Percentiles rank a stretch among this genome's conserved stretches.
Conservation (phyloP, 805 yeast genomes). For the Candida broadrunensis region DNA sequence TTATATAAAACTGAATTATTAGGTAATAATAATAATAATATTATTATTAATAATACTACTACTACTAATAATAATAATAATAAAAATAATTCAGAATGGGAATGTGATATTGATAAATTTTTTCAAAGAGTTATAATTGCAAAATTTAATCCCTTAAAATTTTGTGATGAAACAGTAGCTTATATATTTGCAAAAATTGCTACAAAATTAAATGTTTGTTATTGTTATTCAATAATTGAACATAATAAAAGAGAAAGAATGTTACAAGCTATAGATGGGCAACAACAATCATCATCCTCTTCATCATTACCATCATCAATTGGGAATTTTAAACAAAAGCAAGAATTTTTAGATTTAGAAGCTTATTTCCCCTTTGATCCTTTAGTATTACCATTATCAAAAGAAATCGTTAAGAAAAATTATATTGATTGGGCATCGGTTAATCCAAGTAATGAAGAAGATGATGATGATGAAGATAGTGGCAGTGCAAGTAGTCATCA, state of each 20-base stretch:
- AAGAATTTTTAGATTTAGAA: conserved; percentile 84
- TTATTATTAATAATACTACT: neutral
- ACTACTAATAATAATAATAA: conserved; percentile 1
- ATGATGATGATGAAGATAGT: conserved; percentile 47
- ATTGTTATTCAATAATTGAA: conserved; percentile 90
- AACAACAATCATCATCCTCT: conserved; percentile 3
- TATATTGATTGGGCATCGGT: conserved; percentile 71
- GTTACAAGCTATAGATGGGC: conserved; percentile 31
- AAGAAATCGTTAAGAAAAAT: conserved; percentile 48
- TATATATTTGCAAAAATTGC: conserved; percentile 91
- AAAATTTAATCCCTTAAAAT: conserved; percentile 89
- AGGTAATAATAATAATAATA: neutral
- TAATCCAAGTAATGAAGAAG: conserved; percentile 54
- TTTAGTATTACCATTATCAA: conserved; percentile 62
- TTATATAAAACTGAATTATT: conserved; percentile 47
- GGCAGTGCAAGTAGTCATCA: conserved; percentile 24
- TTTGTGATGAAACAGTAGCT: conserved; percentile 91
- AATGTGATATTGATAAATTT: conserved; percentile 75
- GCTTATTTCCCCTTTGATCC: conserved; percentile 99
- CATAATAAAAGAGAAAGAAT: conserved; percentile 75
- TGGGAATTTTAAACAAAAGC: conserved; percentile 55
- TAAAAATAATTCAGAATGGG: conserved; percentile 54
- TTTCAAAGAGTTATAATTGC: conserved; percentile 84
- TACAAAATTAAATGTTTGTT: conserved; percentile 83
- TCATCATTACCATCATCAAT: conserved; percentile 22